A percentile compares a stretch with the other conserved stretches of the same genome.
phyloP scores from a whole-genome alignment of 2,329 filamentous ascomycete genomes.

The Penicillium sp. region DNA sequence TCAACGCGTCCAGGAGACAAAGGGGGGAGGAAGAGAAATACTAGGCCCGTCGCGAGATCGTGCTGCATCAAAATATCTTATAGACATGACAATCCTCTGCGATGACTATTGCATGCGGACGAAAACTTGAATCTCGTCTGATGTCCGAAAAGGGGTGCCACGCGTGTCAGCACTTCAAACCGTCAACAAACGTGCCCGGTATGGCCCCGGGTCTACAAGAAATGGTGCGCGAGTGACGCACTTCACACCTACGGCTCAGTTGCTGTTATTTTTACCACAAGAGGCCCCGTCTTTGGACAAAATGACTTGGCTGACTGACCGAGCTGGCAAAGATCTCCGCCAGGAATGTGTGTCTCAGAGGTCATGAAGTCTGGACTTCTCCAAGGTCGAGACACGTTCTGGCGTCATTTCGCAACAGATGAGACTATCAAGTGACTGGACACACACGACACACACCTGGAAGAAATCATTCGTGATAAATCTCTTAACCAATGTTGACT shows the following conservation, averaged over 20 bases:
- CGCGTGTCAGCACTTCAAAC: background rate
- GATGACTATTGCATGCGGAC: conserved; percentile 7
- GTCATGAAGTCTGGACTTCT: background rate
- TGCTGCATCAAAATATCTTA: background rate
- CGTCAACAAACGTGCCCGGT: background rate
- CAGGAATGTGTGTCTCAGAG: background rate
- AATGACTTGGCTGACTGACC: background rate
- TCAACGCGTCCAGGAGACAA: background rate
- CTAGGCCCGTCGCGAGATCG: background rate
- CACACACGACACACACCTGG: background rate
- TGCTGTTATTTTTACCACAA: background rate
- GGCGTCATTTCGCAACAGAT: background rate
- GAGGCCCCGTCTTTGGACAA: background rate
- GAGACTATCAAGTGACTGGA: background rate
- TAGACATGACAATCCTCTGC: background rate
- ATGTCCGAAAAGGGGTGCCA: conserved; percentile 4
- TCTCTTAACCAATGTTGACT: background rate
- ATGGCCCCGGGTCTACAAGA: background rate
- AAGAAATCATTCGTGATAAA: background rate
- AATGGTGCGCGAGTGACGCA: background rate
- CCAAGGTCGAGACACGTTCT: background rate
- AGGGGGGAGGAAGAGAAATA: background rate
- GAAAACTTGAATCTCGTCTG: background rate
- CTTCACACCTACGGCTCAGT: background rate
- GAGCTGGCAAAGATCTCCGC: background rate